Base-by-base conservation (phyloP, 345 rosid species). In the Diplotaxis tenuifolia region DNA sequence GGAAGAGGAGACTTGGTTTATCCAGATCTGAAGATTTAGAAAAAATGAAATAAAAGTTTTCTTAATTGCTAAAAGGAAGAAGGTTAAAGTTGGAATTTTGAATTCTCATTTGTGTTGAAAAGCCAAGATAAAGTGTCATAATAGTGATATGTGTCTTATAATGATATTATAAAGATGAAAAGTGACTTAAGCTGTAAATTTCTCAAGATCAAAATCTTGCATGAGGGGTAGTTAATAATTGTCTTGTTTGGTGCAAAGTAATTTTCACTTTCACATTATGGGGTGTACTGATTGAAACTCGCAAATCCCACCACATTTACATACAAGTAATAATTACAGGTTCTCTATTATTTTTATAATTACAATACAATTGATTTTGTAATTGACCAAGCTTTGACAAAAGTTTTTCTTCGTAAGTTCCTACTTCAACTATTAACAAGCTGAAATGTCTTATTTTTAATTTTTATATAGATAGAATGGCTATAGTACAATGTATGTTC, bases 1-100 rank as follows among this genome's bases (percentile, higher is more conserved):
- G 88, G 18, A 3, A 84, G 66, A 18, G 87, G 72, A 1, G 89
- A 52, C 5, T 84, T 42, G 3, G 85, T 27, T 27, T 31, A 18
- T 81, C n/a, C n/a, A n/a, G 47, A 9, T 27, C 5, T 27, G 82
- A 16, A 18, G 84, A 15, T 7, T 86, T 40, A 0, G 87, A 62
- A 1, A 80, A 11, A 1, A 82, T 7, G 3, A 83, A 1, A n/a
- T n/a, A n/a, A n/a, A n/a, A n/a, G n/a, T 0, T 27, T 27, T 27
- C 29, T 27, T 27, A 27, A 27, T 27, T 27, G 29, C 29, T 27
- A 6, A 27, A 6, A 3, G 5, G 8, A 31, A 31, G 10, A 31
- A 31, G 36, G 36, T 1, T 7, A 31, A 10, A 31, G 6, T 31
- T 7, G 36, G 36, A 31, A 31, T 1, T 31, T 31, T 2, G 2